Base-by-base conservation (phyloP, 768 basidiomycete species). In the Kwoniella heveanensis region DNA sequence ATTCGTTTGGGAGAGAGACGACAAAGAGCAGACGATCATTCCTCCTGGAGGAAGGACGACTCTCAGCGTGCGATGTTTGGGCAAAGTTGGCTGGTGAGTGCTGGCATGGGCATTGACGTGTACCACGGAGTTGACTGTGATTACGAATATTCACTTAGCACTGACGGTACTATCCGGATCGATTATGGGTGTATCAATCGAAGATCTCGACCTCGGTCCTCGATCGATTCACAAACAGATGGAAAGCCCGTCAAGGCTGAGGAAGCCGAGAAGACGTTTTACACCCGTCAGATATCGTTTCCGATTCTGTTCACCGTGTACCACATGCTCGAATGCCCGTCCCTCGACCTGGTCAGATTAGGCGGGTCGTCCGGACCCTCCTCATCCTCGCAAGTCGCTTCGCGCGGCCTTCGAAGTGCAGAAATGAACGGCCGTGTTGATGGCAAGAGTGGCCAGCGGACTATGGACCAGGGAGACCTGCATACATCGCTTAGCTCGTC, bases 261-360 rank as follows among this genome's bases (percentile, higher is more conserved):
- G 4, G 54, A 36, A 12, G 25, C 26, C 15, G 13, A 32, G 1
- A 59, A 60, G 1, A 85, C 53, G 79, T 95, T 98, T 79, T 86
- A 93, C 75, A 87, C 91, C 26, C 89, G 96, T 25, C 92, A 91
- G 73, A 80, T 97, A 56, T 86, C 88, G 29, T 92, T 92, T 74
- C 92, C 94, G 4, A 84, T 98, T 66, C 84, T 90, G 72, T 90
- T 96, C 62, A 95, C 94, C 2, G 96, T 98, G 13, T 96, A 97
- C 77, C 90, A 91, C 69, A 94, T 94, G 84, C 86, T 98, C 27
- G 91, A 95, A 78, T 91, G 90, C 71, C 85, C 88, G 66, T 83
- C 84, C 39, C 88, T 97, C 87, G 88, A 91, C 68, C 83, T 96
- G 65, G 80, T 92, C 36, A 87, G 90, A 15, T 86, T 90, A 66